Evolutionary conservation across 2,329 filamentous ascomycete species (phyloP).

Genomic region (Fusarium torreyae): DNA sequence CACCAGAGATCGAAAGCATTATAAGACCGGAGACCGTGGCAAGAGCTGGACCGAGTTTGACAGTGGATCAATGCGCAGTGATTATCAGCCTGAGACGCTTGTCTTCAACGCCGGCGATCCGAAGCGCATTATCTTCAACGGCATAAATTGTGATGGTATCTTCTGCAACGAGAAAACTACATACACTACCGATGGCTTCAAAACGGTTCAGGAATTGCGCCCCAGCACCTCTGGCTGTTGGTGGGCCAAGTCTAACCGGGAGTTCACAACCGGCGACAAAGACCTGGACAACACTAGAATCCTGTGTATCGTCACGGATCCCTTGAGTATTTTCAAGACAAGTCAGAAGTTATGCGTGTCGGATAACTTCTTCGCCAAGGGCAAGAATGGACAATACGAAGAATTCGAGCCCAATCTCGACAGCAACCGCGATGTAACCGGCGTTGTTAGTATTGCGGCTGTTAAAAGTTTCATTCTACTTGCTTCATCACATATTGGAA

Average conservation of each 20-base stretch:
- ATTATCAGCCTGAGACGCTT: constrained; percentile 68
- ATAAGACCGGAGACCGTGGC: constrained; percentile 86
- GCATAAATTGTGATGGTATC: constrained; percentile 75
- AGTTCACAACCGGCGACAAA: constrained; percentile 79
- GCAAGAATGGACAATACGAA: constrained; percentile 62
- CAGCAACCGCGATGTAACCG: constrained; percentile 79
- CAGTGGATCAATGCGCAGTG: constrained; percentile 70
- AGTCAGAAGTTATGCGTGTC: constrained; percentile 86
- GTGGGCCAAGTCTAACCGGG: constrained; percentile 85
- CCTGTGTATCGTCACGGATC: constrained; percentile 84
- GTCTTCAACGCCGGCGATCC: constrained; percentile 88
- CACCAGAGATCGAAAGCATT: constrained; percentile 79
- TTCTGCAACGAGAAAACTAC: constrained; percentile 74
- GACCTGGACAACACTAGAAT: constrained; percentile 79
- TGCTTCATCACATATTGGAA: constrained; percentile 83
- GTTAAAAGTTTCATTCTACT: constrained; percentile 91
- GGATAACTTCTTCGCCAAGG: constrained; percentile 82
- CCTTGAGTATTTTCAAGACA: constrained; percentile 77
- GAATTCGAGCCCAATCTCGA: constrained; percentile 85
- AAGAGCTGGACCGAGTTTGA: constrained; percentile 85
- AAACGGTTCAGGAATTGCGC: constrained; percentile 75
- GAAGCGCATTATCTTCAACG: constrained; percentile 88
- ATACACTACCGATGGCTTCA: constrained; percentile 92
- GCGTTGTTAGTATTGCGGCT: constrained; percentile 84
- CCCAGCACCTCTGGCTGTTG: constrained; percentile 81